Evolutionary conservation across 2,329 filamentous ascomycete genomes (phyloP), one percentile per base, ranked within the genome.

Genomic region (Emydomyces testavorans): DNA sequence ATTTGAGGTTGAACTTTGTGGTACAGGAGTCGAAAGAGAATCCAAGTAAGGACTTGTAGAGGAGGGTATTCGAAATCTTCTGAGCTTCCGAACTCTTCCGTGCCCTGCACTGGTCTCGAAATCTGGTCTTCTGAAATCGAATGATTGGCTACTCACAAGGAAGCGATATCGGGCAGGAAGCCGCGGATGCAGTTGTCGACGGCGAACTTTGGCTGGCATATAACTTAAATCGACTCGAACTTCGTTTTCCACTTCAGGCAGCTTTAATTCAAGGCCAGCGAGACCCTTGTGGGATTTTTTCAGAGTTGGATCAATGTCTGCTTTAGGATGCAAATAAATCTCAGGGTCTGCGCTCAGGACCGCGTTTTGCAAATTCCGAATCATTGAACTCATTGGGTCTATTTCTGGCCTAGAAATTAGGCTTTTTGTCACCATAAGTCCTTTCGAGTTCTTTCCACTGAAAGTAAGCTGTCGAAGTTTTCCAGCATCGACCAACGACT

Each of bases 381-480:
- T 68, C n/a, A 66, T 52, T 2, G 66, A 63, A 38, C 71, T 68
- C 10, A 65, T 62, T 5, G 71, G 60, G 5, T 65, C 58, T 28
- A 78, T 62, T 1, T 71, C 62, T 16, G 71, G 65, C 41, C 70
- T 65, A 8, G 67, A 66, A 23, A 79, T 55, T 13, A 81, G 69
- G 4, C 63, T 66, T 47, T 70, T 74, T n/a, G 66, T 72, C 15
- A 72, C 64, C 55, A 70, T 69, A 3, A 68, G 56, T 1, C 73
- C 74, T 48, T 70, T 69, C 24, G 58, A 62, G 15, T 70, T 66
- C 50, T 63, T 67, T 53, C 75, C 76, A 13, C 66, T 67, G 56
- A 78, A 79, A 1, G 63, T 69, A 38, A 76, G 58, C 51, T 74
- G 72, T 39, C 71, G 73, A 34, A 81, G 59, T 47, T 71, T 73